A percentile compares a stretch with the other conserved stretches of the same genome.
Evolutionary conservation across 495 filamentous ascomycete genomes (phyloP).

Genomic region (Cercophora scortea): DNA sequence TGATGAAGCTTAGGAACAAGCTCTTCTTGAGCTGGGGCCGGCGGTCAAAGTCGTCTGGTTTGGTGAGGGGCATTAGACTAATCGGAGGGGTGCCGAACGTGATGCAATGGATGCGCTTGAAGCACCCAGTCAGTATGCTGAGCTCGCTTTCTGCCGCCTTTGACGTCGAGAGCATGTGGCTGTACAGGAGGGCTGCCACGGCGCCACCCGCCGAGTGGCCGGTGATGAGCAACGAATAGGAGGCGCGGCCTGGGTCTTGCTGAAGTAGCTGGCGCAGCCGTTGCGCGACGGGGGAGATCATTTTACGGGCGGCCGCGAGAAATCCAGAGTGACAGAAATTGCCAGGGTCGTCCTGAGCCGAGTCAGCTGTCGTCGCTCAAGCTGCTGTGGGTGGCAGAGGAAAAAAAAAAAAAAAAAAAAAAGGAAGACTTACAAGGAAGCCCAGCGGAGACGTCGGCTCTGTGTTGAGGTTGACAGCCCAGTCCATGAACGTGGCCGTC

Average conservation of each 20-base stretch:
- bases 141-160: constrained; percentile 53
- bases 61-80: constrained; percentile 57
- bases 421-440: constrained; percentile 47
- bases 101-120: constrained; percentile 71
- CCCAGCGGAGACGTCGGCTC: constrained; percentile 52
- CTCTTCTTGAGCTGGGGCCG: constrained; percentile 45
- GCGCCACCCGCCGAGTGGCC: constrained; percentile 81
- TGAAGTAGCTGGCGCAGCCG: constrained; percentile 58
- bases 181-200: constrained; percentile 67
- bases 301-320: constrained; percentile 62
- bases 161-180: constrained; percentile 62
- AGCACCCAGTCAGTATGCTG: constrained; percentile 55
- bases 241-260: constrained; percentile 57
- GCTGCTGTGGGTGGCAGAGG: neutral
- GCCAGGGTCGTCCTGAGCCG: constrained; percentile 53
- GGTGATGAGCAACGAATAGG: constrained; percentile 68
- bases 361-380: constrained; percentile 6
- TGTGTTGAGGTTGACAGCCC: constrained; percentile 69
- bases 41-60: constrained; percentile 32
- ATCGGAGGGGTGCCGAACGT: constrained; percentile 77
- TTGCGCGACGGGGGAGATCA: constrained; percentile 63
- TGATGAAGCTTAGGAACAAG: constrained; percentile 68
- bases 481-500: constrained; percentile 72
- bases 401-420: neutral
- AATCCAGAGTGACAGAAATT: constrained; percentile 77